These are phyloP conservation scores for Trametes hirsuta DNA, from an alignment of 1,284 basidiomycete species.

Conservation along the genomic window DNA sequence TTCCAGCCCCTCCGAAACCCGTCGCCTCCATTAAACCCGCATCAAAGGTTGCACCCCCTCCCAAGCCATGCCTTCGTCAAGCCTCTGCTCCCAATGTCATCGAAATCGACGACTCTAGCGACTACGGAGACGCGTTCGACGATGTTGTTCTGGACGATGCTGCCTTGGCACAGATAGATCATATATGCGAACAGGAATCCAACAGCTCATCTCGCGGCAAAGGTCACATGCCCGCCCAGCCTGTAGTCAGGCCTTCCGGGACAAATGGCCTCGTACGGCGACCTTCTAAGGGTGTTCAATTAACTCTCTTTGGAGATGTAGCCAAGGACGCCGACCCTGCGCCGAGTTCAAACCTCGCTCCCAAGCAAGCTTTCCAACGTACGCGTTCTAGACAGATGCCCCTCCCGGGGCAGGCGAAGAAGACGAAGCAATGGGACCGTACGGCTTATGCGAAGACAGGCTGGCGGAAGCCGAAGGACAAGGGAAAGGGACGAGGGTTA, in stretches of 20 bases:
- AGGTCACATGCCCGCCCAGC: slow-evolving; percentile 33
- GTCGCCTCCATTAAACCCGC: slow-evolving; percentile 9
- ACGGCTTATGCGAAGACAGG: slow-evolving; percentile 83
- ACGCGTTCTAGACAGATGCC: slow-evolving; percentile 47
- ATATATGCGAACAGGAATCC: slow-evolving; percentile 50
- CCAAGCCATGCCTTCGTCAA: slow-evolving; percentile 1
- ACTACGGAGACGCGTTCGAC: slow-evolving; percentile 45
- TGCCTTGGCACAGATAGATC: slow-evolving; percentile 54
- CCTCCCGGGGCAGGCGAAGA: slow-evolving; percentile 58
- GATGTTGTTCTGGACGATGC: slow-evolving; percentile 58
- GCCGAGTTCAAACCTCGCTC: slow-evolving; percentile 27
- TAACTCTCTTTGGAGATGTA: slow-evolving; percentile 65
- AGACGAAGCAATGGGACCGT: slow-evolving; percentile 86
- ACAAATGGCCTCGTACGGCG: slow-evolving; percentile 17
- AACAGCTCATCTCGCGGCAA: slow-evolving; percentile 30
- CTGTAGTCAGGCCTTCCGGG: slow-evolving; percentile 44
- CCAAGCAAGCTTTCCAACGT: slow-evolving; percentile 41
- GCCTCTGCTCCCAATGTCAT: slow-evolving; percentile 30
- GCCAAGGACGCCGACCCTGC: slow-evolving; percentile 40
- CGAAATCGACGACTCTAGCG: slow-evolving; percentile 46
- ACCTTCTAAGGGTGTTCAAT: slow-evolving; percentile 50
- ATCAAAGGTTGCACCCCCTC: not conserved
- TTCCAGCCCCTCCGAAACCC: slow-evolving; percentile 4
- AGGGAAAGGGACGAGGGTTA: slow-evolving; percentile 46
- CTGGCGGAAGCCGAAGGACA: slow-evolving; percentile 52